phyloP scores from a whole-genome alignment of 371 early-diverging fungal species.

The Mortierella sp. region DNA sequence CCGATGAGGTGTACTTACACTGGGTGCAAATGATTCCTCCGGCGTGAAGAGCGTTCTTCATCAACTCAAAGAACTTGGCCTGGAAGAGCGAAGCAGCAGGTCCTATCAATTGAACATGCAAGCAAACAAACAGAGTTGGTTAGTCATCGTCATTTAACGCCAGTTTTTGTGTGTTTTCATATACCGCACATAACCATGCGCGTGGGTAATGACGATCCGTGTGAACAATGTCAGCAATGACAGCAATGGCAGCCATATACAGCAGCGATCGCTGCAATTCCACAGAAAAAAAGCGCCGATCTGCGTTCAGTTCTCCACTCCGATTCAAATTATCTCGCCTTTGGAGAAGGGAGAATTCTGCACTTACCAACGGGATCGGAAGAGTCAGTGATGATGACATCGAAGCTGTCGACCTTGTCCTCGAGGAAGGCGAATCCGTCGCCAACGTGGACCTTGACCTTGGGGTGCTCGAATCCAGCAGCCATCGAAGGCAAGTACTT shows the following conservation, averaged over 20 bases:
- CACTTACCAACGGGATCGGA: slow-evolving; percentile 93
- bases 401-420: slow-evolving; percentile 88
- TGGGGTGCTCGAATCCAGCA: slow-evolving; percentile 93
- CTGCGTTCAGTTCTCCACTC: neutral
- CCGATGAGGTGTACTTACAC: slow-evolving; percentile 65
- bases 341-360: slow-evolving; percentile 6
- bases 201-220: slow-evolving; percentile 9
- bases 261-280: neutral
- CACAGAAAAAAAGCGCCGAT: neutral
- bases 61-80: slow-evolving; percentile 90
- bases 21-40: slow-evolving; percentile 96
- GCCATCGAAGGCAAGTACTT: slow-evolving; percentile 95
- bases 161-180: neutral
- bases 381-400: slow-evolving; percentile 98
- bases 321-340: neutral
- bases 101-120: slow-evolving; percentile 59
- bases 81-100: slow-evolving; percentile 97
- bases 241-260: neutral
- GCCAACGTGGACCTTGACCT: slow-evolving; percentile 93
- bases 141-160: slow-evolving; percentile 2
- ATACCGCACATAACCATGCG: neutral
- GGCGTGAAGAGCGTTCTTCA: slow-evolving; percentile 90
- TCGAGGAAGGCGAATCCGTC: slow-evolving; percentile 95
- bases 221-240: neutral
- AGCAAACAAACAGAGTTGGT: neutral